Evolutionary conservation across 768 basidiomycete species (phyloP), one percentile per base, ranked within the genome.

Genomic region (Trametes cingulata): DNA sequence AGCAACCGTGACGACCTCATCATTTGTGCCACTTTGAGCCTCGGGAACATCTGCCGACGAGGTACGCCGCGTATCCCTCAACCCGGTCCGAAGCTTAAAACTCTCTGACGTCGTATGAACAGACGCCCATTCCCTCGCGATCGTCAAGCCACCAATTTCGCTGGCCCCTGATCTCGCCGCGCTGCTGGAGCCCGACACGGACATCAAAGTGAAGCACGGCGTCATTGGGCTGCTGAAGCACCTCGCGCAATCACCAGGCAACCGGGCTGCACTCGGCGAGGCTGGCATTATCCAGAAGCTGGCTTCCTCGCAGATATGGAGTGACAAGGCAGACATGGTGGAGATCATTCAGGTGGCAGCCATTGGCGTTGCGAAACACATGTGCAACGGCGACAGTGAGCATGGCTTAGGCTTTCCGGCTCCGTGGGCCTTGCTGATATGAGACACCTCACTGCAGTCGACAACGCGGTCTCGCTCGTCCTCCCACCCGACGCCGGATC

Each of bases 201-300:
- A 93, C 68, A 79, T 92, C 70, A 91, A 94, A 71, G 78, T 95
- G 61, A 93, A 95, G 71, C 95, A 98, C 67, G 93, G 91, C 15
- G 84, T 91, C 57, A 78, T 96, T 24, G 93, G 93, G 25, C 76
- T 98, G 37, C 78, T 98, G 41, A 91, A 93, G 71, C 91, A 98
- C 70, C 78, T 99, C 2, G 85, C 93, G 2, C 81, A 83, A 43
- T 82, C 87, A 36, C 70, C 78, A 27, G 66, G 73, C 2, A 90
- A 93, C 60, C 85, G 87, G 29, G 73, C 74, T 7, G 71, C 82
- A 7, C 76, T 98, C 12, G 81, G 81, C 19, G 74, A 85, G 27
- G 84, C 85, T 13, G 81, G 81, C 20, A 77, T 95, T 36, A 77
- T 96, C 40, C 82, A 82, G 41, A 73, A 77, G 19, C 79, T 95